A percentile compares a stretch with the other conserved stretches of the same genome.
These are phyloP conservation scores for Neurospora sp. DNA, from an alignment of 495 filamentous ascomycete species.

Conservation along the genomic window DNA sequence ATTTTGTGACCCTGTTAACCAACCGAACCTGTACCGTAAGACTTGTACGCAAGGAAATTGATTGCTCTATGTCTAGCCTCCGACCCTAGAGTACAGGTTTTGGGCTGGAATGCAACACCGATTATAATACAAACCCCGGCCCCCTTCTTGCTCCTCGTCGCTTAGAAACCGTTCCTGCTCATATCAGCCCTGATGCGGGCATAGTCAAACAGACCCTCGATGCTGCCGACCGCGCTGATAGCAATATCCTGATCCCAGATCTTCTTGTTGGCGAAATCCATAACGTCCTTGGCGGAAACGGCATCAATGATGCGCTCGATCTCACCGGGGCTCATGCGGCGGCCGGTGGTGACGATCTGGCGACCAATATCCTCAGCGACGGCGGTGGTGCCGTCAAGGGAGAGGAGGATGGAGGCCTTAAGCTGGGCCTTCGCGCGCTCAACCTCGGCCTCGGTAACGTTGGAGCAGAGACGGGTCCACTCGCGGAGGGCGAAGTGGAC, in stretches of 20 bases:
- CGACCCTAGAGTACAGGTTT: conserved; percentile 25
- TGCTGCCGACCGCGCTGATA: conserved; percentile 79
- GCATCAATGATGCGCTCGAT: conserved; percentile 80
- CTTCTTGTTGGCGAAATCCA: conserved; percentile 81
- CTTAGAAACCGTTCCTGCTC: conserved; percentile 56
- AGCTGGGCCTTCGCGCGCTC: conserved; percentile 99
- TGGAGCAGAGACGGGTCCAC: conserved; percentile 85
- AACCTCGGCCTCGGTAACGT: conserved; percentile 79
- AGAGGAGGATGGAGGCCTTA: conserved; percentile 94
- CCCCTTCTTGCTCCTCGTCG: background rate
- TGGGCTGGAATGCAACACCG: conserved; percentile 20
- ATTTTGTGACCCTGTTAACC: background rate
- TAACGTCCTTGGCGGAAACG: conserved; percentile 94
- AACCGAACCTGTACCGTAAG: background rate
- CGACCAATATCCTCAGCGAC: conserved; percentile 97
- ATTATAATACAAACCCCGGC: conserved; percentile 28
- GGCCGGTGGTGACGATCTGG: conserved; percentile 94
- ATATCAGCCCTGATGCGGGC: conserved; percentile 80
- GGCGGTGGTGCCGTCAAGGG: conserved; percentile 92
- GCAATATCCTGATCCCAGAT: conserved; percentile 97
- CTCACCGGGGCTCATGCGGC: conserved; percentile 82
- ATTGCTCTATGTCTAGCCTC: conserved; percentile 29
- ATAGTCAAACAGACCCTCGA: conserved; percentile 90
- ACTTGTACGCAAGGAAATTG: conserved; percentile 5
- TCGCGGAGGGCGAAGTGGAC: conserved; percentile 97